Percentiles rank a stretch among this genome's conserved stretches.
Conservation (phyloP, 306 rosid genomes). For the Vicia sativa region DNA sequence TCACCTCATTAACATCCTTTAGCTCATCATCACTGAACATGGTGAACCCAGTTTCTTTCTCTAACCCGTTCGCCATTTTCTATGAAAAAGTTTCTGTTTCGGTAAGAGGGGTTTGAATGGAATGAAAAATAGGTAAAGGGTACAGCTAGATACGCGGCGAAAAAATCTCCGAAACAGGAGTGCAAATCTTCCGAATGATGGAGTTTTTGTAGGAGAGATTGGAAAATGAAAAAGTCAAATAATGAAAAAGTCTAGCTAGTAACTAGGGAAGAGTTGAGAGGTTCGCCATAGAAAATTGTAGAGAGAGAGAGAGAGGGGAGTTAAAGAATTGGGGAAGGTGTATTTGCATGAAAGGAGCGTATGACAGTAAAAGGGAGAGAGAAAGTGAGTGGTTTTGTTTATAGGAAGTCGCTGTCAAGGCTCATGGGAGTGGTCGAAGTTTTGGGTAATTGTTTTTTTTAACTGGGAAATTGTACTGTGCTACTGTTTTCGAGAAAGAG, state of each 20-base stretch:
- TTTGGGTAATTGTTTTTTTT: not conserved
- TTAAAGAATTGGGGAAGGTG: constrained; percentile 42
- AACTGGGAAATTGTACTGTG: constrained; percentile 7
- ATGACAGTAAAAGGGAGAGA: constrained; percentile 56
- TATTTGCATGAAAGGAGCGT: constrained; percentile 62
- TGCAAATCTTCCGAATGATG: constrained; percentile 19
- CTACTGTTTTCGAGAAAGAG: constrained; percentile 38
- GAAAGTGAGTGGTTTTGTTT: constrained; percentile 25
- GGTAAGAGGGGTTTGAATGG: constrained; percentile 8
- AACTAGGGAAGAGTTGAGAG: constrained; percentile 36
- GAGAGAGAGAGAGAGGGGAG: constrained; percentile 43
- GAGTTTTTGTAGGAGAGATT: constrained; percentile 27
- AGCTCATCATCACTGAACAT: constrained; percentile 87
- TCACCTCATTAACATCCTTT: constrained; percentile 80
- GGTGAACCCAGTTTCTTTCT: constrained; percentile 58
- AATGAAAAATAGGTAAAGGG: constrained; percentile 27
- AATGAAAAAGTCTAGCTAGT: not conserved
- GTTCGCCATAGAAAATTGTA: constrained; percentile 64
- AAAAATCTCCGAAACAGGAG: constrained; percentile 1
- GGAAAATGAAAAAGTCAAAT: not conserved
- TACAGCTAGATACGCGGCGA: constrained; percentile 31
- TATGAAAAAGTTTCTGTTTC: constrained; percentile 45
- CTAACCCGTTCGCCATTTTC: constrained; percentile 68
- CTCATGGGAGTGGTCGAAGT: constrained; percentile 26
- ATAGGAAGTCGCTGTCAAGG: too few species aligned